Base-by-base conservation (phyloP, 2,329 filamentous ascomycete species). In the Paraphoma sp. region DNA sequence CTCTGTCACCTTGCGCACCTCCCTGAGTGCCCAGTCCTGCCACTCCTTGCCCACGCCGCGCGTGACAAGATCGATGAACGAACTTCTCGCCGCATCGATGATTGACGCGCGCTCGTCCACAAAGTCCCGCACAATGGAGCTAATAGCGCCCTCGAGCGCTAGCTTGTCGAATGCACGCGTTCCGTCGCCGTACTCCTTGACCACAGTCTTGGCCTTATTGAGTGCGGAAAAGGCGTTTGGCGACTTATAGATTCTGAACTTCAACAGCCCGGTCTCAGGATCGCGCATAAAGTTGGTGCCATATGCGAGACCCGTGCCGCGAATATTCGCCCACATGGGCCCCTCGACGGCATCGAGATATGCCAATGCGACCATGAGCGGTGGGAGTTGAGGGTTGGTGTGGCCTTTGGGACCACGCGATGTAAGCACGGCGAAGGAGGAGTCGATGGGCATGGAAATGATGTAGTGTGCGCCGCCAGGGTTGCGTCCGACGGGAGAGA, bases 271-370 rank as follows among this genome's bases (percentile, higher is more conserved):
- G 1, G 87, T 88, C 69, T 95, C 92, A 29, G 91, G 80, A 70
- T 92, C 90, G 45, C 90, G 88, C 44, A 84, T 84, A 71, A 98
- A 96, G 67, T 85, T 87, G 0, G 90, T 89, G 51, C 93, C 93
- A 72, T 99, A 99, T 0, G 95, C 95, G 50, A 98, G 87, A 44
- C 95, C 95, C 43, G 92, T 95, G 53, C 95, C 95, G 45, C 95
- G 92, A 47, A 98, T 91, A 0, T 92, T 92, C 61, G 90, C 90
- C 94, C 95, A 98, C 31, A 99, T 86, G 0, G 95, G 95, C 0
- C 95, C 95, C 77, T 99, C 95, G 16, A 96, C 90, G 0, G 93
- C 89, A 72, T 97, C 93, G 58, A 99, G 89, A 73, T 97, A 98
- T 17, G 93, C 88, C 48, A 93, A 87, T 0, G 94, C 93, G 7